Base-by-base conservation (phyloP, 1,284 basidiomycete genomes). In the Vanrija sp. region DNA sequence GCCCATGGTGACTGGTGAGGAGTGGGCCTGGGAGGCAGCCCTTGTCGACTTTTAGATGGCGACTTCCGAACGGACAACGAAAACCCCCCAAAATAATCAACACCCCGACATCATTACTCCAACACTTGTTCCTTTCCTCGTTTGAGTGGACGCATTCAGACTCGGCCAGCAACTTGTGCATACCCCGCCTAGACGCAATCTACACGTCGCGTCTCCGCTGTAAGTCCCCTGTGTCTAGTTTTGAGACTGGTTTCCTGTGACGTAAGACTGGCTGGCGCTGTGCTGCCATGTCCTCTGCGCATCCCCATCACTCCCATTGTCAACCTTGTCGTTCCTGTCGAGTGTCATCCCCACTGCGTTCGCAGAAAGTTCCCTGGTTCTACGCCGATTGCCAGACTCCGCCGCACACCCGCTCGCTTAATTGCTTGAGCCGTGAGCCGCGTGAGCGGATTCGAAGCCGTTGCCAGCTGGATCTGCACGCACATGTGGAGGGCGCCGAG, bases 361-460 rank as follows among this genome's bases (percentile, higher is more conserved):
- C 15, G 40, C n/a, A 42, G n/a, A 42, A 34, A 5, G 9, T 42
- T n/a, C 40, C 40, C 40, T 42, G 40, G 40, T 18, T 42, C 34
- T 34, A 34, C 34, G 55, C 59, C 59, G 55, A 50, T 55, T 55
- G 47, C 55, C 55, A 57, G 59, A 29, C 59, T 61, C 59, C 59
- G 59, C 52, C 40, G 59, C 59, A 54, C 55, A 56, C 59, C 59
- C 59, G 59, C 59, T 61, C 59, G 59, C 59, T 55, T 45, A 38
- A 21, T 21, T 52, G 59, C 55, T 61, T 61, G 59, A 61, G 59
- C 59, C 59, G 59, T 56, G 59, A 51, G 59, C 59, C 51, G 58
- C 59, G 59, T 61, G 59, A 61, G 59, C 55, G 59, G 59, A 55
- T 55, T 61, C 50, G 52, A 46, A 21, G 42, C 15, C 49, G 43